phyloP scores from a whole-genome alignment of 2,329 filamentous ascomycete genomes.

The Ophioceras dolichostomum region DNA sequence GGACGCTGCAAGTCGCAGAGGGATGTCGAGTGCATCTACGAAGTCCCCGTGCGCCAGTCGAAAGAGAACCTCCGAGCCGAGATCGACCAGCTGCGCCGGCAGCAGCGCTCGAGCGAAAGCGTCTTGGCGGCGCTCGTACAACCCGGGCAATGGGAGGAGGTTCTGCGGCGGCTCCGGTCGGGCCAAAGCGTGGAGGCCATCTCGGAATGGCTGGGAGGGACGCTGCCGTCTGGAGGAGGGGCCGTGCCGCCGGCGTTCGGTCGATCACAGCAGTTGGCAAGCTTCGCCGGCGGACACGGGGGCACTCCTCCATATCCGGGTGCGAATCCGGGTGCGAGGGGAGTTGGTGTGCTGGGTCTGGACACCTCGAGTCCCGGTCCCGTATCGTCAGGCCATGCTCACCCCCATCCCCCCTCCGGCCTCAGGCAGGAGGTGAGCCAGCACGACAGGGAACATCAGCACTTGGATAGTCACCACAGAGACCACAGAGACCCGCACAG shows the following conservation, averaged over 20 bases:
- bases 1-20: conserved; percentile 41
- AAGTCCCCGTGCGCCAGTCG: conserved; percentile 49
- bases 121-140: conserved; percentile 41
- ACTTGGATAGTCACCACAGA: background rate
- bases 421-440: conserved; percentile 22
- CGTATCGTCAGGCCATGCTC: conserved; percentile 16
- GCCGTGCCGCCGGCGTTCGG: conserved; percentile 17
- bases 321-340: conserved; percentile 14
- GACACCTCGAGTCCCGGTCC: conserved; percentile 19
- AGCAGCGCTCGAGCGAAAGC: conserved; percentile 41
- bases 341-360: no score
- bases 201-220: conserved; percentile 36
- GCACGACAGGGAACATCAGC: conserved; percentile 17
- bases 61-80: conserved; percentile 49
- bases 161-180: conserved; percentile 37
- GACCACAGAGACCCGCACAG: background rate
- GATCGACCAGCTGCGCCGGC: conserved; percentile 42
- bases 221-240: conserved; percentile 17
- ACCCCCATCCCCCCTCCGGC: conserved; percentile 15
- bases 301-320: conserved; percentile 18
- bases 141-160: conserved; percentile 39
- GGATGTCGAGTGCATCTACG: conserved; percentile 46
- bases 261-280: conserved; percentile 14
- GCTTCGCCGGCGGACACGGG: conserved; percentile 16
- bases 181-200: conserved; percentile 44